These are phyloP conservation scores for Aspergillus coremiiformis DNA, from an alignment of 495 filamentous ascomycete genomes.

Conservation along the genomic window DNA sequence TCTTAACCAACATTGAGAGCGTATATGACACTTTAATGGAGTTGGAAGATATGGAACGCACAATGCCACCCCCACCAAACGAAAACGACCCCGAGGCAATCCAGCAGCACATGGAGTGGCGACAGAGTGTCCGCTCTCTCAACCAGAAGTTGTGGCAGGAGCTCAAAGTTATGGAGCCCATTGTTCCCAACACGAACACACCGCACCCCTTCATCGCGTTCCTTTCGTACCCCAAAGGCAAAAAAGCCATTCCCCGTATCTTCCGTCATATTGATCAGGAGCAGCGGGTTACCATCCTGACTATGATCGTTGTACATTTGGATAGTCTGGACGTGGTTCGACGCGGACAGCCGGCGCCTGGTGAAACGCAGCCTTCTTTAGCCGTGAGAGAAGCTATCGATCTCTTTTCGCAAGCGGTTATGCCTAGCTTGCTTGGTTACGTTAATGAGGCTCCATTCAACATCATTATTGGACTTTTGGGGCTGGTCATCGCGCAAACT, in stretches of 20 bases:
- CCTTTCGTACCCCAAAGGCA: conserved; percentile 89
- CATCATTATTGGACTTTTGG: conserved; percentile 81
- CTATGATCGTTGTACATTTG: conserved; percentile 91
- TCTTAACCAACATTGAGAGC: conserved; percentile 75
- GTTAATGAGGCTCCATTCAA: conserved; percentile 85
- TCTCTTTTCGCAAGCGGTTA: conserved; percentile 76
- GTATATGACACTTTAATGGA: conserved; percentile 84
- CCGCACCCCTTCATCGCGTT: conserved; percentile 96
- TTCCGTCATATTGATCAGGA: conserved; percentile 89
- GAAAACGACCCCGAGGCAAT: conserved; percentile 58
- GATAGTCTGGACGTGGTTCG: conserved; percentile 87
- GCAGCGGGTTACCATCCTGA: conserved; percentile 87
- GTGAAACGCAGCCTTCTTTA: conserved; percentile 59
- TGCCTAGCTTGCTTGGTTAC: conserved; percentile 80
- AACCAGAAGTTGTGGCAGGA: conserved; percentile 75
- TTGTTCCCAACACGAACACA: conserved; percentile 58
- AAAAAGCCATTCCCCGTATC: conserved; percentile 87
- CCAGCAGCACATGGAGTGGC: conserved; percentile 65
- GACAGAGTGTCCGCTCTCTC: conserved; percentile 57
- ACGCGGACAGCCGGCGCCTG: conserved; percentile 58
- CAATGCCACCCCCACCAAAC: conserved; percentile 61
- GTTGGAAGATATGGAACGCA: conserved; percentile 90
- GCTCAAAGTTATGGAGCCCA: conserved; percentile 85
- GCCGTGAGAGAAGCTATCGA: conserved; percentile 84
- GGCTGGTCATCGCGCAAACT: conserved; percentile 71